These are phyloP conservation scores for Fistulinella prunicolor DNA, from an alignment of 768 basidiomycete genomes.

Conservation along the genomic window DNA sequence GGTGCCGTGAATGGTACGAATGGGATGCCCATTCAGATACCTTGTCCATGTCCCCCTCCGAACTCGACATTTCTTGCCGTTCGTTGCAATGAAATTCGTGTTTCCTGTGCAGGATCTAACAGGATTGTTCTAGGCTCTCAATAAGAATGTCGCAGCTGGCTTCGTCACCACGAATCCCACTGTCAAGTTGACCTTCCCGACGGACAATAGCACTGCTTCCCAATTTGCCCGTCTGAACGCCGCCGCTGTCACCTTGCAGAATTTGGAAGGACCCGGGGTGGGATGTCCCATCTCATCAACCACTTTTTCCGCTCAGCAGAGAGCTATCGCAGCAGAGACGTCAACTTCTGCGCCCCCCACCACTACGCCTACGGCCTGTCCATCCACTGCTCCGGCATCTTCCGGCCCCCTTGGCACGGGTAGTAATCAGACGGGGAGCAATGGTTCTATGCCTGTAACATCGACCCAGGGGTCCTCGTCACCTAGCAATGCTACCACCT, in stretches of 20 bases:
- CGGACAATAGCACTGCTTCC: constrained; percentile 50
- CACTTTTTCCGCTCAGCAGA: constrained; percentile 46
- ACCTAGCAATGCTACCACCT: constrained; percentile 9
- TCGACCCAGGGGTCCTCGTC: background rate
- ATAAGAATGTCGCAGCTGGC: constrained; percentile 57
- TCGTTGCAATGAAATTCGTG: background rate
- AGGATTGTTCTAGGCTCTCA: constrained; percentile 35
- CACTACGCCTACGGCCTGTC: background rate
- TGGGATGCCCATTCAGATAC: constrained; percentile 57
- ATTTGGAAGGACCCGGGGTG: constrained; percentile 60
- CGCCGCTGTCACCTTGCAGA: constrained; percentile 67
- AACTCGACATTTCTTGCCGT: constrained; percentile 54
- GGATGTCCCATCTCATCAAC: constrained; percentile 69
- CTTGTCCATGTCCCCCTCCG: constrained; percentile 66
- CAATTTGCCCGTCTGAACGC: constrained; percentile 57
- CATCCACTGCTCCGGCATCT: background rate
- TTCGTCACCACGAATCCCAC: constrained; percentile 63
- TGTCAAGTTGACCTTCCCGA: constrained; percentile 59
- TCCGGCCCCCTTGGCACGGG: background rate
- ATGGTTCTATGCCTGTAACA: constrained; percentile 1
- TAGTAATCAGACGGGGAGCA: background rate
- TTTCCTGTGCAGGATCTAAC: constrained; percentile 3
- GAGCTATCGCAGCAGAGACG: constrained; percentile 23
- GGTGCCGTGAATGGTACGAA: constrained; percentile 56
- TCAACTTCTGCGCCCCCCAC: background rate